These are phyloP conservation scores for Thymus mandschuricus DNA, from an alignment of 257 asterid genomes.

Conservation along the genomic window DNA sequence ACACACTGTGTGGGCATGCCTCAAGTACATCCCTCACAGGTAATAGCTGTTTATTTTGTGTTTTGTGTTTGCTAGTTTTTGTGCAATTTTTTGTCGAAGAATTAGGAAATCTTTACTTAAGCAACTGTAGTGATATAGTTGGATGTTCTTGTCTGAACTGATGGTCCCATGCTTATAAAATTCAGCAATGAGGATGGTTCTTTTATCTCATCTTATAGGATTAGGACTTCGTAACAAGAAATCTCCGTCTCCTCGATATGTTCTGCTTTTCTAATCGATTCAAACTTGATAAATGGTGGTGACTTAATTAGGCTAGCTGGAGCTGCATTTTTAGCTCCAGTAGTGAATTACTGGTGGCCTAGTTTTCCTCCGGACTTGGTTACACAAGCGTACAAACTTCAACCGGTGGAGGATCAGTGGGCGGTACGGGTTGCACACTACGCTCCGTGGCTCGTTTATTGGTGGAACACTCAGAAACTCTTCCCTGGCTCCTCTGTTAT, in stretches of 20 bases:
- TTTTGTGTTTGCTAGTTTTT: too few species aligned
- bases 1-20: slow-evolving; percentile 77
- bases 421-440: slow-evolving; percentile 67
- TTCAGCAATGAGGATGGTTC: too few species aligned
- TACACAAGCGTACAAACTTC: slow-evolving; percentile 53
- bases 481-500: slow-evolving; percentile 65
- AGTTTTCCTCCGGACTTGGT: slow-evolving; percentile 62
- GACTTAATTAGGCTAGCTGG: slow-evolving; percentile 68
- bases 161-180: too few species aligned
- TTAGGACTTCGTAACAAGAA: too few species aligned
- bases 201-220: too few species aligned
- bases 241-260: too few species aligned
- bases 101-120: not conserved
- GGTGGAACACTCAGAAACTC: slow-evolving; percentile 82
- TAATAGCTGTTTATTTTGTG: not conserved
- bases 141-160: not conserved
- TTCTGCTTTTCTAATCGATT: not conserved
- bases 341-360: slow-evolving; percentile 80
- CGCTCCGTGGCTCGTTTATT: slow-evolving; percentile 67
- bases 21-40: slow-evolving; percentile 70
- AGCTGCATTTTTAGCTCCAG: slow-evolving; percentile 63
- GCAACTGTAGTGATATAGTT: not conserved
- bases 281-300: not conserved
- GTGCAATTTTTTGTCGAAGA: not conserved
- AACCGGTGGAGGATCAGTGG: slow-evolving; percentile 62